Evolutionary conservation across 2,329 filamentous ascomycete species (phyloP), one percentile per base, ranked within the genome.

Genomic region (Coniochaeta prunicola): DNA sequence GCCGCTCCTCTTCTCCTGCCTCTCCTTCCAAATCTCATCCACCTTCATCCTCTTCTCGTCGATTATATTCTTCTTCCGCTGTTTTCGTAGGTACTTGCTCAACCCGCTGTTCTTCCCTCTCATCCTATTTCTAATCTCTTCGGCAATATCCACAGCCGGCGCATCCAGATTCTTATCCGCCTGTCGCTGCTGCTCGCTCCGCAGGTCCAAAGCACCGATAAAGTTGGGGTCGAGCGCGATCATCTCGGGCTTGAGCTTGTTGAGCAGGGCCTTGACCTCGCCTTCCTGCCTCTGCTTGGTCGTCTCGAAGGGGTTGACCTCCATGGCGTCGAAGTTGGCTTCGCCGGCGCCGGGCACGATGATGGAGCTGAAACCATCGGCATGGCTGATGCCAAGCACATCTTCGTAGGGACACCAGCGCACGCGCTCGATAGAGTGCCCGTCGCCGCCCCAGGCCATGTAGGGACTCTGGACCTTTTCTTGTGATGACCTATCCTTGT

Each of bases 201-300:
- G 84, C 59, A 92, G 78, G 70, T 99, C 92, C 33, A 99, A 80
- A 65, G 87, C 91, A 58, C 94, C 94, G 66, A 99, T 85, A 70
- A 92, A 96, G 73, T 94, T 89, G 65, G 94, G 93, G 70, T 99
- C 88, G 24, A 99, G 79, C 1, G 91, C 90, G 63, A 99, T 99
- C 91, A 97, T 99, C 70, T 96, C 93, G 3, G 94, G 93, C 68
- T 92, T 86, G 54, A 99, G 80, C 78, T 99, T 99, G 80, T 96
- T 96, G 66, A 99, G 84, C 63, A 99, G 80, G 13, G 84, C 80
- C 77, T 90, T 91, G 72, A 99, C 92, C 74, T 99, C 94, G 56
- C 83, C 82, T 74, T 99, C 94, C 73, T 96, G 92, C 67, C 94
- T 85, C 76, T 97, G 92, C 76, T 94, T 96, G 68, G 80, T 82